Percentiles rank a stretch among this genome's conserved stretches.
These are phyloP conservation scores for Cantharellus cinnabarinus DNA, from an alignment of 768 basidiomycete genomes.

Conservation along the genomic window DNA sequence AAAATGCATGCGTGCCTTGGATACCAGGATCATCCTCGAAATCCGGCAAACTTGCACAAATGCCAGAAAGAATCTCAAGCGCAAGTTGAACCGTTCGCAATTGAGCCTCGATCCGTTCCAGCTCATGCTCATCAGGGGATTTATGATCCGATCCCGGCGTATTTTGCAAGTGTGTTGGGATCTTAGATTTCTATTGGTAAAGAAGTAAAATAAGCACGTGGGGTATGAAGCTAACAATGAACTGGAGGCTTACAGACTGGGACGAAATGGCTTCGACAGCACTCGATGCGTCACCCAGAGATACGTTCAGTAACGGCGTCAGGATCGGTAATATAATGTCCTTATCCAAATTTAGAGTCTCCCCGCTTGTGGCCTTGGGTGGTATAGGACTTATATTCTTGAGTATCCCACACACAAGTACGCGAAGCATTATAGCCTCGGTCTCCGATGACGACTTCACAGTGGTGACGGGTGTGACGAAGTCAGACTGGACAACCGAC, in stretches of 20 bases:
- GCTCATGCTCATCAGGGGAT: slow-evolving; percentile 40
- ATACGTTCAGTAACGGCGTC: slow-evolving; percentile 40
- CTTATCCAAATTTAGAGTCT: slow-evolving; percentile 42
- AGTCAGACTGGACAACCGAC: slow-evolving; percentile 28
- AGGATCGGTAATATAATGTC: slow-evolving; percentile 54
- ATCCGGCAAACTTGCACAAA: slow-evolving; percentile 76
- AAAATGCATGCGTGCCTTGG: slow-evolving; percentile 7
- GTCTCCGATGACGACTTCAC: too few species aligned
- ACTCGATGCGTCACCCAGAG: slow-evolving; percentile 23
- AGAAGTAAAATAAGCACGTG: not conserved
- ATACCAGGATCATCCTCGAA: slow-evolving; percentile 24
- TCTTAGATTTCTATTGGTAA: not conserved
- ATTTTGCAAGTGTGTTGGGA: slow-evolving; percentile 32
- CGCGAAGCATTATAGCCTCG: too few species aligned
- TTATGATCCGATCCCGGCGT: slow-evolving; percentile 62
- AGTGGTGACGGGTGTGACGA: too few species aligned
- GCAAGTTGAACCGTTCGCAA: slow-evolving; percentile 59
- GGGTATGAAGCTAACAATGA: not conserved
- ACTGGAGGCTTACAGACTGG: slow-evolving; percentile 24
- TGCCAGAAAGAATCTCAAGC: slow-evolving; percentile 73
- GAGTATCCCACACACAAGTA: slow-evolving; percentile 22
- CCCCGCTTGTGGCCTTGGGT: slow-evolving; percentile 38
- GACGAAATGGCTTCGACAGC: slow-evolving; percentile 13
- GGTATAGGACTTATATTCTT: slow-evolving; percentile 61
- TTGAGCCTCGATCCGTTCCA: slow-evolving; percentile 50